Percentiles rank a stretch among this genome's conserved stretches.
phyloP scores from a whole-genome alignment of 106 monocot genomes.

The Platanthera zijinensis region DNA sequence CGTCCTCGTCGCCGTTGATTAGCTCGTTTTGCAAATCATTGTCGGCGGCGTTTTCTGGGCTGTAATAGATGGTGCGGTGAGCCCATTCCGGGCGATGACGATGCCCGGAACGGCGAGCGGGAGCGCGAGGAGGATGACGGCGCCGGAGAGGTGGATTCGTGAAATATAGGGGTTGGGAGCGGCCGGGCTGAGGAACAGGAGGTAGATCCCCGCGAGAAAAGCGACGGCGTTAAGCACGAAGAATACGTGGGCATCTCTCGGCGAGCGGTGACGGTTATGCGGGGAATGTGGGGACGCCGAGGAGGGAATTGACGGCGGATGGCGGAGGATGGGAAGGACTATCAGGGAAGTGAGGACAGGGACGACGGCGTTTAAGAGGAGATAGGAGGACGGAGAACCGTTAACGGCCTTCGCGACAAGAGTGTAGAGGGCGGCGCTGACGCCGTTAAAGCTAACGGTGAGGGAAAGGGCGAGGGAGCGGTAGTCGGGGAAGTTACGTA shows the following conservation, averaged over 20 bases:
- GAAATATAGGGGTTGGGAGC: conserved; percentile 21
- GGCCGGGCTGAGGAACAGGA: conserved; percentile 50
- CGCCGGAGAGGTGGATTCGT: conserved; percentile 37
- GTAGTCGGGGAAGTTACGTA: conserved; percentile 50
- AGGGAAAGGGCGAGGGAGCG: conserved; percentile 66
- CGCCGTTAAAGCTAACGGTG: conserved; percentile 76
- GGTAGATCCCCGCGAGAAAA: conserved; percentile 74
- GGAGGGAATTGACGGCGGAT: not conserved
- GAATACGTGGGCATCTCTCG: conserved; percentile 34
- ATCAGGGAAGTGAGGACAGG: conserved; percentile 44
- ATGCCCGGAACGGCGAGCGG: conserved; percentile 58
- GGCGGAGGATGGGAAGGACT: conserved; percentile 63
- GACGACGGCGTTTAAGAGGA: conserved; percentile 68
- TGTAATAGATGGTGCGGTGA: conserved; percentile 22
- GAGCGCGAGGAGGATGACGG: conserved; percentile 42
- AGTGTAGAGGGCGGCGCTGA: conserved; percentile 71
- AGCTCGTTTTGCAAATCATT: conserved; percentile 26
- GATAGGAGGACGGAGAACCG: conserved; percentile 21
- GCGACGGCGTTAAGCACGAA: conserved; percentile 62
- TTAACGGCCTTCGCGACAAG: conserved; percentile 42
- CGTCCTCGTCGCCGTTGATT: conserved; percentile 1
- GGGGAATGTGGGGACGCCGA: conserved; percentile 12
- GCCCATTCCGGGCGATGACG: conserved; percentile 30
- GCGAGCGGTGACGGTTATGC: conserved; percentile 1
- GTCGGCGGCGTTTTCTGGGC: not conserved